Evolutionary conservation across 2,329 filamentous ascomycete species (phyloP).

Genomic region (Penicillium sp.): DNA sequence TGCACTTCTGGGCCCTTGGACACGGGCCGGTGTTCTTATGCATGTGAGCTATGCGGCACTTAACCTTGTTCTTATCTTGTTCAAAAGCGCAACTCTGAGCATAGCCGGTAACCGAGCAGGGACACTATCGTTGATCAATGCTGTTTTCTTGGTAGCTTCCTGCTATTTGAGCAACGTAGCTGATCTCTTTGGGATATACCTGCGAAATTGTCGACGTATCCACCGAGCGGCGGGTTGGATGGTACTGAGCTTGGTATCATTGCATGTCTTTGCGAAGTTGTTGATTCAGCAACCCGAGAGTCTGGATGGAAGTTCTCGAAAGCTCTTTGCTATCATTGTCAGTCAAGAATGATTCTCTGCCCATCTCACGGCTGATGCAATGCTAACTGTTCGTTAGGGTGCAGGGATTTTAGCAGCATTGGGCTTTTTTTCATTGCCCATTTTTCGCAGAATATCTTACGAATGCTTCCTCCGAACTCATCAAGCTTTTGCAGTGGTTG

Average conservation of each 20-base stretch:
- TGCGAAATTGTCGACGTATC: neutral
- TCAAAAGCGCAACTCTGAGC: neutral
- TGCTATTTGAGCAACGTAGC: neutral
- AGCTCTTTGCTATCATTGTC: neutral
- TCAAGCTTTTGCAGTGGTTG: neutral
- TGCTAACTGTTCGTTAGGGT: neutral
- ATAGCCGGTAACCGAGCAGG: neutral
- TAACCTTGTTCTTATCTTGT: neutral
- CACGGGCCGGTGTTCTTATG: neutral
- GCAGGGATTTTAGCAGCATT: neutral
- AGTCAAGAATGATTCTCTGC: neutral
- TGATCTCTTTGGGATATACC: neutral
- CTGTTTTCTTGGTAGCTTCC: neutral
- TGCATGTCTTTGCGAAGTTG: neutral
- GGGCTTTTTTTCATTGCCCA: neutral
- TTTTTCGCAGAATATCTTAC: neutral
- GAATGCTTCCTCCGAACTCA: neutral
- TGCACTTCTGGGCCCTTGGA: neutral
- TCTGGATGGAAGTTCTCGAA: neutral
- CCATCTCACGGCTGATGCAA: neutral
- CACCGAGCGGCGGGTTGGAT: neutral
- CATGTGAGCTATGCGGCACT: neutral
- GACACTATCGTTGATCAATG: neutral
- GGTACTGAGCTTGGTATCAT: neutral
- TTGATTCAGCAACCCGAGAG: neutral